phyloP scores from a whole-genome alignment of 1,284 basidiomycete species.

The Puccinia coronata region DNA sequence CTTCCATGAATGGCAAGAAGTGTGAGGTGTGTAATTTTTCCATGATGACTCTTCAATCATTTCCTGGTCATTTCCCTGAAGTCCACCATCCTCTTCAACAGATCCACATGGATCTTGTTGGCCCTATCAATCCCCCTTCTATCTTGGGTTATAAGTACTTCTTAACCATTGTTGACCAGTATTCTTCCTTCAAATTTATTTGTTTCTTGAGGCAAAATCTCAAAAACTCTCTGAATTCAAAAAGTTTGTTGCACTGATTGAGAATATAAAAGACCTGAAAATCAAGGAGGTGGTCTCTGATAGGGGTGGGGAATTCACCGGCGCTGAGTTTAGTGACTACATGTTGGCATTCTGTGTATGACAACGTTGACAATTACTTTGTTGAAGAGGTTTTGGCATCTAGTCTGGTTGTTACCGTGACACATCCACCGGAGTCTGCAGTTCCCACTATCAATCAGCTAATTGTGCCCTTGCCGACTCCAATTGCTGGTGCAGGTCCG shows the following conservation, averaged over 20 bases:
- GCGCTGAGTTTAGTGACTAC: neutral
- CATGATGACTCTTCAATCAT: neutral
- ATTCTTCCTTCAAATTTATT: neutral
- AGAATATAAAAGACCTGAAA: constrained; percentile 1
- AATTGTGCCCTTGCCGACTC: too few species aligned
- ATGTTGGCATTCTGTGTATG: too few species aligned
- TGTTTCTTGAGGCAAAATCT: neutral
- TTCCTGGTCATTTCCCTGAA: neutral
- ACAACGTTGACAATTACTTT: too few species aligned
- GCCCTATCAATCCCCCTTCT: neutral
- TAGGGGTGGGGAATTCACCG: constrained; percentile 57
- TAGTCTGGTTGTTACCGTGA: too few species aligned
- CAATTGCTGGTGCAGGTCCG: too few species aligned
- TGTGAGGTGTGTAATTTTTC: constrained; percentile 3
- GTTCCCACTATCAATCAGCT: too few species aligned
- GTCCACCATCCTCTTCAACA: neutral
- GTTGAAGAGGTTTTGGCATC: too few species aligned
- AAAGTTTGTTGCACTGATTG: neutral
- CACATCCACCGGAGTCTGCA: too few species aligned
- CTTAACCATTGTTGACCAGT: neutral
- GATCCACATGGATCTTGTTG: neutral
- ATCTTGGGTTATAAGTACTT: neutral
- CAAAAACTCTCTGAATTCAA: neutral
- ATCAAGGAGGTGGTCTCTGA: constrained; percentile 59
- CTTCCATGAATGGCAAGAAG: neutral